phyloP scores from a whole-genome alignment of 306 rosid species.

The Phaseolus lunatus region DNA sequence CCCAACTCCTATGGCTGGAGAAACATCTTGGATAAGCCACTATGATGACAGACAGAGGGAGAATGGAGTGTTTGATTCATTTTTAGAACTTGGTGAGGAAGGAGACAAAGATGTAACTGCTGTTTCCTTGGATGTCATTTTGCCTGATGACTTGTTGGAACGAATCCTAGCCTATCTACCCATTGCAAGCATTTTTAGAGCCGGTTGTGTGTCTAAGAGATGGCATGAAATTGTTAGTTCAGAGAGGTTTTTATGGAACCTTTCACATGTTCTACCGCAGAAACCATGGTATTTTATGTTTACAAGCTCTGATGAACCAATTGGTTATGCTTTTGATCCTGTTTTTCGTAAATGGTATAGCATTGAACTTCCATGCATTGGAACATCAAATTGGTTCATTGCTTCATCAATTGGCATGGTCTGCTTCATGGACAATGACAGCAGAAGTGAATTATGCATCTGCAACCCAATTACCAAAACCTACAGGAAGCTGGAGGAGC shows the following conservation, averaged over 20 bases:
- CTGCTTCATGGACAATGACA: constrained; percentile 84
- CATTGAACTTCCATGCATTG: constrained; percentile 74
- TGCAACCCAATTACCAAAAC: constrained; percentile 79
- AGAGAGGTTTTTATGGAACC: constrained; percentile 70
- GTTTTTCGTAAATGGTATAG: constrained; percentile 84
- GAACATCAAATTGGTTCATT: constrained; percentile 62
- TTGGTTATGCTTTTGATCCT: constrained; percentile 83
- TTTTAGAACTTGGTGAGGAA: constrained; percentile 61
- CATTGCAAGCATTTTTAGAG: constrained; percentile 78
- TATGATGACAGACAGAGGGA: constrained; percentile 56
- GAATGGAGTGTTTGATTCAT: constrained; percentile 53
- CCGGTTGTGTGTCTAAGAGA: constrained; percentile 79
- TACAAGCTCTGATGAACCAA: constrained; percentile 76
- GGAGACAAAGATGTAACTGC: constrained; percentile 57
- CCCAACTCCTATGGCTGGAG: constrained; percentile 67
- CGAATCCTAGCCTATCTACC: constrained; percentile 87
- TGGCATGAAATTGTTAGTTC: constrained; percentile 80
- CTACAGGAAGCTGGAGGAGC: constrained; percentile 66
- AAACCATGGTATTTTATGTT: constrained; percentile 98
- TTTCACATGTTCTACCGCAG: constrained; percentile 60
- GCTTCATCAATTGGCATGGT: constrained; percentile 82
- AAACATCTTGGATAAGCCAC: constrained; percentile 77
- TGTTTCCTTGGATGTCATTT: constrained; percentile 63
- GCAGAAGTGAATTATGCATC: constrained; percentile 64
- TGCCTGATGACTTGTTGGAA: constrained; percentile 87